A percentile compares a stretch with the other conserved stretches of the same genome.
Conservation (phyloP, 2,329 filamentous ascomycete species). For the Exophiala bonariae region DNA sequence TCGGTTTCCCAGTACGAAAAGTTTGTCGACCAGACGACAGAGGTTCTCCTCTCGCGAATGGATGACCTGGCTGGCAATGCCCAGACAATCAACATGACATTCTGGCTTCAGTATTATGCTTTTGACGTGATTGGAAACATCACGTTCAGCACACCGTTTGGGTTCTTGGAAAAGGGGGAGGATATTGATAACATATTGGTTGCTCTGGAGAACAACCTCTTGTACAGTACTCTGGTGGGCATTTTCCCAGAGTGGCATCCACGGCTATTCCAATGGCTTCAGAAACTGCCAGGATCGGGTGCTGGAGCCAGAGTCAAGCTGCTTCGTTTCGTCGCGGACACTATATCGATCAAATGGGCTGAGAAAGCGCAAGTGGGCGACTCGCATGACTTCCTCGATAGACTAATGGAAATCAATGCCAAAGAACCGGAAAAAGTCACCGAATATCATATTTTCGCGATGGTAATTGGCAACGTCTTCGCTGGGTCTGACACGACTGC, state of each 20-base stretch:
- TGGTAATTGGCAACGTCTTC: constrained; percentile 35
- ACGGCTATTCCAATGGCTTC: constrained; percentile 32
- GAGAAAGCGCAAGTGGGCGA: background rate
- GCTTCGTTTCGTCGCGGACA: constrained; percentile 32
- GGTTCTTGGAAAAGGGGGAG: constrained; percentile 32
- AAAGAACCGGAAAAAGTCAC: constrained; percentile 29
- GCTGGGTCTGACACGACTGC: constrained; percentile 67
- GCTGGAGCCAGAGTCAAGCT: constrained; percentile 33
- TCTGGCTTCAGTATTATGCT: constrained; percentile 40
- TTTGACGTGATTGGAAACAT: constrained; percentile 35
- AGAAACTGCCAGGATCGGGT: constrained; percentile 53
- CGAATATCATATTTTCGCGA: constrained; percentile 25
- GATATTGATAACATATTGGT: constrained; percentile 35
- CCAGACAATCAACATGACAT: constrained; percentile 25
- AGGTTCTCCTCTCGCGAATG: constrained; percentile 27
- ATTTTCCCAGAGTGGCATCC: constrained; percentile 35
- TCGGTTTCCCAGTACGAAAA: constrained; percentile 53
- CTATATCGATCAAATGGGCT: constrained; percentile 7
- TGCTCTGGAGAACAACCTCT: constrained; percentile 34
- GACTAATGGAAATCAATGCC: constrained; percentile 35
- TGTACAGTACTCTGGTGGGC: constrained; percentile 41
- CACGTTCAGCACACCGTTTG: constrained; percentile 31
- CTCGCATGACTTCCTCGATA: constrained; percentile 40
- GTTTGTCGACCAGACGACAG: constrained; percentile 72
- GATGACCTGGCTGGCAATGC: constrained; percentile 33